Conservation (phyloP, 306 rosid genomes). For the Glycyrrhiza uralensis region DNA sequence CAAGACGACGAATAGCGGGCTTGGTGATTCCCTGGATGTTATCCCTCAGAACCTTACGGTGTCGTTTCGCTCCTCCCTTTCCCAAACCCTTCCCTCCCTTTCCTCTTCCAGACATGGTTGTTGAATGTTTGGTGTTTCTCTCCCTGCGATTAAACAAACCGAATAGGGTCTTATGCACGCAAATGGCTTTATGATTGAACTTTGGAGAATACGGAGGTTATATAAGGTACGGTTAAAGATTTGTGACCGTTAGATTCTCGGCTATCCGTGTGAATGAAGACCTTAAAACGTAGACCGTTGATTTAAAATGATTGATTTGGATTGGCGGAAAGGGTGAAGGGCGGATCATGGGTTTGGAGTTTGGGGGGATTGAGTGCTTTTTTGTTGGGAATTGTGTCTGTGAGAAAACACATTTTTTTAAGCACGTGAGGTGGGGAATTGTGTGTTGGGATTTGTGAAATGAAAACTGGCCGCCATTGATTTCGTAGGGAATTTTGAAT, state of each 20-base stretch:
- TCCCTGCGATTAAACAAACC: not conserved
- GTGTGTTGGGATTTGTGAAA: no score
- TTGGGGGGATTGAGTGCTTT: not conserved
- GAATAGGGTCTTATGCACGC: not conserved
- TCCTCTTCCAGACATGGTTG: slow-evolving; percentile 62
- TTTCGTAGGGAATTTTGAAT: not conserved
- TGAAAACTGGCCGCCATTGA: not conserved
- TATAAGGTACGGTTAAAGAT: not conserved
- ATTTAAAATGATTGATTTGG: not conserved
- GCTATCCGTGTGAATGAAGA: slow-evolving; percentile 20
- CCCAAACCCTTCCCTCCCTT: slow-evolving; percentile 60
- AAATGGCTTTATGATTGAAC: rapidly evolving
- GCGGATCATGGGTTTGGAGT: slow-evolving; percentile 4
- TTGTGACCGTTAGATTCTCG: slow-evolving; percentile 11
- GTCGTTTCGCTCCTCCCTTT: slow-evolving; percentile 68
- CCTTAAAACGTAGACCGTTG: not conserved
- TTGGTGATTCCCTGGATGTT: slow-evolving; percentile 62
- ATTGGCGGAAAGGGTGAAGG: slow-evolving; percentile 22
- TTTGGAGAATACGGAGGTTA: not conserved
- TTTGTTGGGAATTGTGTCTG: slow-evolving; percentile 15
- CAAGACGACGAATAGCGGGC: slow-evolving; percentile 60
- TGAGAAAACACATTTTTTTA: not conserved
- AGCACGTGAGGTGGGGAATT: not conserved
- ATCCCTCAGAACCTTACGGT: slow-evolving; percentile 61
- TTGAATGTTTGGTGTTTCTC: not conserved